Conservation (phyloP, 768 basidiomycete species). For the Pleurotus salmoneostramineus region DNA sequence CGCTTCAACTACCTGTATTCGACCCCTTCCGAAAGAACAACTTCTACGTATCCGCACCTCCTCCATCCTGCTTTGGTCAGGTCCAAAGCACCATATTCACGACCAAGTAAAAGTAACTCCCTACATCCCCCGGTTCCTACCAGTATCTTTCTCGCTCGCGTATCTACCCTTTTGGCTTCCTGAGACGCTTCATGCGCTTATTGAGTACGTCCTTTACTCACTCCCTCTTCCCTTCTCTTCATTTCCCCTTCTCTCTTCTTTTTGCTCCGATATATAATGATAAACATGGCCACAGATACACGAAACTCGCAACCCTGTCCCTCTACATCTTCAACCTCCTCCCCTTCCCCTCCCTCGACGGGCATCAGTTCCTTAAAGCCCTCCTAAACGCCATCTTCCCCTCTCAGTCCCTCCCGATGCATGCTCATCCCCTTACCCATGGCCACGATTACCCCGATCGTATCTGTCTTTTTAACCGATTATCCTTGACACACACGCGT, state of each 20-base stretch:
- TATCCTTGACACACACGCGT: no score
- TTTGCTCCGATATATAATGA: neutral
- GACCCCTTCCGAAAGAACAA: constrained; percentile 42
- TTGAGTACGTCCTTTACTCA: neutral
- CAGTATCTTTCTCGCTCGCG: constrained; percentile 25
- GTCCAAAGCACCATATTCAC: constrained; percentile 59
- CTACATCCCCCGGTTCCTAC: neutral
- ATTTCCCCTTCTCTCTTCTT: neutral
- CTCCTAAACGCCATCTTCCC: constrained; percentile 14
- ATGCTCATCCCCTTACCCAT: no score
- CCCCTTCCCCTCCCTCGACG: constrained; percentile 71
- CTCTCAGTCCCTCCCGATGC: neutral
- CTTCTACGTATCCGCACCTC: constrained; percentile 45
- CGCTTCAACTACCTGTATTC: constrained; percentile 39
- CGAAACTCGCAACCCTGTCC: constrained; percentile 65
- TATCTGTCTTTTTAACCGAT: no score
- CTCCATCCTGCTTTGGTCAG: constrained; percentile 66
- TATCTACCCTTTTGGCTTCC: constrained; percentile 48
- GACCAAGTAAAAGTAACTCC: constrained; percentile 50
- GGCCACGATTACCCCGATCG: no score
- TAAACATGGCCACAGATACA: constrained; percentile 45
- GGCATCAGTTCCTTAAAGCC: constrained; percentile 48
- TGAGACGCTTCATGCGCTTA: constrained; percentile 16
- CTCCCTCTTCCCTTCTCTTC: neutral
- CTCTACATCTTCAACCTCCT: constrained; percentile 82